These are phyloP conservation scores for Lactifluus subvellereus DNA, from an alignment of 768 basidiomycete genomes.

Conservation along the genomic window DNA sequence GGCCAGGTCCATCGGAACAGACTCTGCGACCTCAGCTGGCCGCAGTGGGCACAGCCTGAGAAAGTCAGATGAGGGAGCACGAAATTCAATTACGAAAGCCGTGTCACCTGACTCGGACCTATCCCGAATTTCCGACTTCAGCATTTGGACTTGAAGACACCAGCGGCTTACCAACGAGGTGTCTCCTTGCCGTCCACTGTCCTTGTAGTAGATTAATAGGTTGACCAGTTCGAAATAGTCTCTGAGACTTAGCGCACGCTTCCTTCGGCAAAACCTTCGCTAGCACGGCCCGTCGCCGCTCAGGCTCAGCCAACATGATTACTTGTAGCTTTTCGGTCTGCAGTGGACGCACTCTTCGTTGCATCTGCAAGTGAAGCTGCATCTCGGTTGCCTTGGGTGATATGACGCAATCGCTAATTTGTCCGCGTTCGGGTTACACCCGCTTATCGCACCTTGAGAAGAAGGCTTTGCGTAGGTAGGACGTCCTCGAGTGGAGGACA, in stretches of 20 bases:
- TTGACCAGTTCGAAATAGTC: no score
- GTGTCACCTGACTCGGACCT: no score
- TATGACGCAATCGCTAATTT: not conserved
- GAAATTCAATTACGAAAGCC: no score
- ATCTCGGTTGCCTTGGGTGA: not conserved
- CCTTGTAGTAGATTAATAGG: no score
- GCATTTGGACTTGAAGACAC: no score
- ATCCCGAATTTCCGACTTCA: not conserved
- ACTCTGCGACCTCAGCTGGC: not conserved
- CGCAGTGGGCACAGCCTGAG: no score
- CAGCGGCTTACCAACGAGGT: no score
- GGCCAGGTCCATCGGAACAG: not conserved
- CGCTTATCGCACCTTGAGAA: not conserved
- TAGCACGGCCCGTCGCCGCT: not conserved
- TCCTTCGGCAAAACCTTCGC: not conserved
- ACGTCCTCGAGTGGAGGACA: not conserved
- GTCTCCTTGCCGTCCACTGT: no score
- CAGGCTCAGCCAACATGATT: not conserved
- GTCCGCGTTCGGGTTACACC: not conserved
- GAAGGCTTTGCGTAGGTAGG: not conserved
- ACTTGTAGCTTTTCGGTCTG: not conserved
- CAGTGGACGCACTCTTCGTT: not conserved
- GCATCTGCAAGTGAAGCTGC: not conserved
- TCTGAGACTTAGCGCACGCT: not conserved
- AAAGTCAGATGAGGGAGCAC: no score